These are phyloP conservation scores for Allium sativum DNA, from an alignment of 106 monocot genomes.

Conservation along the genomic window DNA sequence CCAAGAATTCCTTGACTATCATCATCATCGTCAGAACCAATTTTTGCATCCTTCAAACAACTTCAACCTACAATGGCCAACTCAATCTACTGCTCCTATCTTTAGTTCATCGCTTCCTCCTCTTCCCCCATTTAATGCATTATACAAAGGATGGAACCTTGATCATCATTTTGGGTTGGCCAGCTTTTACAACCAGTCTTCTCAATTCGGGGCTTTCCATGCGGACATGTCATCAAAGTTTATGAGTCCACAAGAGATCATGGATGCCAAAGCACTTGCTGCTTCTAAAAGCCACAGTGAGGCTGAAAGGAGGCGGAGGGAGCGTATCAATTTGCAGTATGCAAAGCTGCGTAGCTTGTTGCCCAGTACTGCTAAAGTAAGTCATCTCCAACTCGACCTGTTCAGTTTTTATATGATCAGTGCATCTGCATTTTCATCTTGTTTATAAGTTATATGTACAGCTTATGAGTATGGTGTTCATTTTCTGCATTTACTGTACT, in stretches of 20 bases:
- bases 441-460: too few relatives aligned
- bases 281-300: constrained; percentile 98
- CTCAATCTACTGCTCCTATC: constrained; percentile 2
- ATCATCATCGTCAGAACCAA: neutral
- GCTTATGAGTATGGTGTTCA: too few relatives aligned
- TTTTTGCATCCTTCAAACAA: neutral
- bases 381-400: neutral
- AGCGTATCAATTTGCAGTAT: constrained; percentile 84
- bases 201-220: constrained; percentile 36
- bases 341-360: constrained; percentile 82
- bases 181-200: constrained; percentile 17
- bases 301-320: constrained; percentile 83
- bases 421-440: too few relatives aligned
- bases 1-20: neutral
- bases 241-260: constrained; percentile 84
- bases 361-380: constrained; percentile 91
- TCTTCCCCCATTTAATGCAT: constrained; percentile 2
- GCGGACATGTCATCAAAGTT: constrained; percentile 40
- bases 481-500: too few relatives aligned
- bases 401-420: too few relatives aligned
- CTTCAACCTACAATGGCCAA: constrained; percentile 3
- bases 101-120: constrained; percentile 12
- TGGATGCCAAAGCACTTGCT: constrained; percentile 95
- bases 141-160: constrained; percentile 1
- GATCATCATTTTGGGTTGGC: constrained; percentile 24